These are phyloP conservation scores for Schizosaccharomyces lindneri DNA, from an alignment of 805 yeast species.

Conservation along the genomic window DNA sequence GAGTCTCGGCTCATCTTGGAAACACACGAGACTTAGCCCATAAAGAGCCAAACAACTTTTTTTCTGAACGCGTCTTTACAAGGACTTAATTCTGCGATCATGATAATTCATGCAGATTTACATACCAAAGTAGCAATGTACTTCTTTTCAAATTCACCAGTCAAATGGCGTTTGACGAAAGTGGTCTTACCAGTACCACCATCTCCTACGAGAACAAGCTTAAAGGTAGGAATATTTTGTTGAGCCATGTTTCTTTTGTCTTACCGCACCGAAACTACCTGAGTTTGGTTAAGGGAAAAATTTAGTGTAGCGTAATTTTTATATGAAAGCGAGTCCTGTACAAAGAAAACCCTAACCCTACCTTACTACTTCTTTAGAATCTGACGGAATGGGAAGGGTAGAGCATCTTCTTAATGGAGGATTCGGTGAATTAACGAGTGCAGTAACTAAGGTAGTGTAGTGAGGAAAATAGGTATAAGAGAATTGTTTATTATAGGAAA, in stretches of 20 bases:
- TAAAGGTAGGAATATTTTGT: conserved; percentile 67
- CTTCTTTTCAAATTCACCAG: conserved; percentile 97
- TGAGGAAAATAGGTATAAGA: too few species aligned
- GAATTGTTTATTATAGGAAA: too few species aligned
- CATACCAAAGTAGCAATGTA: conserved; percentile 41
- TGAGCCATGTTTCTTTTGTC: neutral
- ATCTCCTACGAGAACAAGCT: conserved; percentile 96
- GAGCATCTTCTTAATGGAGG: neutral
- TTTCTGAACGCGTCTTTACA: neutral
- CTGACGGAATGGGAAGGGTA: neutral
- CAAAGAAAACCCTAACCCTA: neutral
- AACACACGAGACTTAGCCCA: too few species aligned
- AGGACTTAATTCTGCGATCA: too few species aligned
- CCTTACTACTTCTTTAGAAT: neutral
- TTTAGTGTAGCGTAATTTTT: neutral
- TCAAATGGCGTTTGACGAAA: conserved; percentile 95
- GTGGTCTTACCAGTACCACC: conserved; percentile 99
- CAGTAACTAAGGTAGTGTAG: too few species aligned
- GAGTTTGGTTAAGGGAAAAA: neutral
- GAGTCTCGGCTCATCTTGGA: too few species aligned
- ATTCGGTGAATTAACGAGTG: too few species aligned
- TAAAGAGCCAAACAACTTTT: neutral
- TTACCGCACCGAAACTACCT: neutral
- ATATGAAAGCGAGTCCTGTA: neutral
- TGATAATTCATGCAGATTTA: neutral